These are phyloP conservation scores for Aspergillus floridensis DNA, from an alignment of 2,329 filamentous ascomycete species.

Conservation along the genomic window DNA sequence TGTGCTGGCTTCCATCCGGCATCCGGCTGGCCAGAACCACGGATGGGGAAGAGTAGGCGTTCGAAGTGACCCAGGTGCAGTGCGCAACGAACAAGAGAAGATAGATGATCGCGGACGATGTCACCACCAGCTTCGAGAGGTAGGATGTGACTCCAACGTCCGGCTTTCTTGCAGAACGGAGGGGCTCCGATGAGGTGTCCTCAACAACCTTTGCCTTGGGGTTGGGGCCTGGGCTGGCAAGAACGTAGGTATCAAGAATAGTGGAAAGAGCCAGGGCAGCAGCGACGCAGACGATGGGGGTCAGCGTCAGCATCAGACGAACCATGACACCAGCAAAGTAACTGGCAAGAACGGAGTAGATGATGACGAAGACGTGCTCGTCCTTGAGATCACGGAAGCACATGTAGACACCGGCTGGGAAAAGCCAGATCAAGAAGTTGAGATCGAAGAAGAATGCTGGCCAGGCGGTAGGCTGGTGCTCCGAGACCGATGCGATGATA, in stretches of 20 bases:
- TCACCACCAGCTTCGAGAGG: slow-evolving; percentile 75
- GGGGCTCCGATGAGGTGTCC: slow-evolving; percentile 37
- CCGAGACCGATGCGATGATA: slow-evolving; percentile 98
- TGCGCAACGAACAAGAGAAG: slow-evolving; percentile 92
- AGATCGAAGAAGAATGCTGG: slow-evolving; percentile 99
- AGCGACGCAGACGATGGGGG: slow-evolving; percentile 91
- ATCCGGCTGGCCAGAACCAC: slow-evolving; percentile 90
- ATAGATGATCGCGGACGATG: slow-evolving; percentile 70
- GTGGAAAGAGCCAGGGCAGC: slow-evolving; percentile 84
- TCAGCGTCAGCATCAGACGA: slow-evolving; percentile 94
- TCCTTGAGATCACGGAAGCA: slow-evolving; percentile 93
- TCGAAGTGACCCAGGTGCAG: slow-evolving; percentile 99
- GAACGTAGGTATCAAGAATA: slow-evolving; percentile 83
- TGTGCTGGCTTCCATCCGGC: slow-evolving; percentile 93
- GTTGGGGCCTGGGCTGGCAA: slow-evolving; percentile 60
- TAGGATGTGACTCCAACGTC: slow-evolving; percentile 79
- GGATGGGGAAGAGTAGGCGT: slow-evolving; percentile 96
- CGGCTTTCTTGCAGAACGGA: slow-evolving; percentile 70
- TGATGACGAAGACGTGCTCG: slow-evolving; percentile 96
- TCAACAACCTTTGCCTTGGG: slow-evolving; percentile 45
- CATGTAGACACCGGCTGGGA: slow-evolving; percentile 96
- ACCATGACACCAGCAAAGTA: slow-evolving; percentile 99
- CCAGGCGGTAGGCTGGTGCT: slow-evolving; percentile 98
- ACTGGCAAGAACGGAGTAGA: slow-evolving; percentile 93
- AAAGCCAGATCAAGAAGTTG: slow-evolving; percentile 97